Evolutionary conservation across 176 grass and related monocot species (phyloP).

Genomic region (Bothriochloa decipiens): DNA sequence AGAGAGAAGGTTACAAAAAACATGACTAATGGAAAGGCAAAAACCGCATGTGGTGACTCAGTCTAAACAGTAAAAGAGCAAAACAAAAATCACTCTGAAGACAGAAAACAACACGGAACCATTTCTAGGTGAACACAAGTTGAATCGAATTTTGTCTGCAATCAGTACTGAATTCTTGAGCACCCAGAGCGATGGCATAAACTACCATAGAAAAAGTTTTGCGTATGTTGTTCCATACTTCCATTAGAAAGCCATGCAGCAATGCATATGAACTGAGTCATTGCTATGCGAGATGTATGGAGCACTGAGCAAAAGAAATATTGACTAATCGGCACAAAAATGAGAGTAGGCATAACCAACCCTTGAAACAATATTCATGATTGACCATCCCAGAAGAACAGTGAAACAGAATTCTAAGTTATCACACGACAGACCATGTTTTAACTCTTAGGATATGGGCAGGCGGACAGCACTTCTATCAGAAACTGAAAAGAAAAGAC

Average conservation of each 20-base stretch:
- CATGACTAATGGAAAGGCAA: neutral
- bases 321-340: neutral
- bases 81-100: neutral
- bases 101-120: neutral
- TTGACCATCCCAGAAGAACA: slow-evolving; percentile 4
- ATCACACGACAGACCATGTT: slow-evolving; percentile 1
- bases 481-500: neutral
- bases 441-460: neutral
- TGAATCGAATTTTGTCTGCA: neutral
- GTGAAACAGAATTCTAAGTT: neutral
- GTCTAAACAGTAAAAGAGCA: neutral
- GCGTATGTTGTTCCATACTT: slow-evolving; percentile 11
- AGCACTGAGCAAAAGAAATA: neutral
- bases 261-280: neutral
- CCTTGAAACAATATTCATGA: neutral
- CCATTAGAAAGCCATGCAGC: slow-evolving; percentile 6
- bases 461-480: neutral
- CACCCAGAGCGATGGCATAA: slow-evolving; percentile 10
- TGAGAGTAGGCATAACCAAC: neutral
- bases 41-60: neutral
- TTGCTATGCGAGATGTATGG: neutral
- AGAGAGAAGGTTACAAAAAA: neutral
- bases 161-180: slow-evolving; percentile 1
- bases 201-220: neutral
- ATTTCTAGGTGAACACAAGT: neutral